Base-by-base conservation (phyloP, 306 rosid species). In the Prunus campanulata region DNA sequence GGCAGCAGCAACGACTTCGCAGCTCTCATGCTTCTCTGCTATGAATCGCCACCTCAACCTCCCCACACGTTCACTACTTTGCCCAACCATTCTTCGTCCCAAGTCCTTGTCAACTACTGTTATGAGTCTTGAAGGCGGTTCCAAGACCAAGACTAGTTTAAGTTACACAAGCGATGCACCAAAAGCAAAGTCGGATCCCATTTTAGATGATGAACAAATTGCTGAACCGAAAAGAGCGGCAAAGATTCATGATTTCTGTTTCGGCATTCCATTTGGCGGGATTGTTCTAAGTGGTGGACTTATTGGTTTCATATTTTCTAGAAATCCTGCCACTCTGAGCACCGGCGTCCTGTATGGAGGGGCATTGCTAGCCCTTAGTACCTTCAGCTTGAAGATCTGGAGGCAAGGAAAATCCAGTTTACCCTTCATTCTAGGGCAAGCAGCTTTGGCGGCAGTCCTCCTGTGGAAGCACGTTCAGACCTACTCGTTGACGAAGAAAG, bases 231-330 rank as follows among this genome's bases (percentile, higher is more conserved):
- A 84, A 82, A 74, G 77, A 49, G 74, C 88, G 19, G 96, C 97
- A 3, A 92, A 89, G 85, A 85, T 94, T 74, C 98, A 94, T 84
- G 98, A 94, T 81, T 94, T 94, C 80, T 94, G 98, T 85, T 94
- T 94, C 18, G 98, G 97, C 71, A 92, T 94, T 82, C 98, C 98
- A 52, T 94, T 89, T 74, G 98, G 98, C 77, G 98, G 97, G 48
- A 59, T 90, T 72, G 95, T 94, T 84, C 78, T 90, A 72, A 79
- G 95, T 47, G 95, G 96, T 27, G 97, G 95, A 30, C 81, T 94
- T 54, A 42, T 90, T 77, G 93, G 95, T 50, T 90, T 88, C 71
- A 79, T 90, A 56, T 86, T 90, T 57, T 83, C 96, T 11, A 79
- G 96, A 84, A 94, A 86, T 80, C 87, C 90, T 49, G 85, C 87